A percentile compares a stretch with the other conserved stretches of the same genome.
Conservation (phyloP, 257 asterid species). For the Plantago major region DNA sequence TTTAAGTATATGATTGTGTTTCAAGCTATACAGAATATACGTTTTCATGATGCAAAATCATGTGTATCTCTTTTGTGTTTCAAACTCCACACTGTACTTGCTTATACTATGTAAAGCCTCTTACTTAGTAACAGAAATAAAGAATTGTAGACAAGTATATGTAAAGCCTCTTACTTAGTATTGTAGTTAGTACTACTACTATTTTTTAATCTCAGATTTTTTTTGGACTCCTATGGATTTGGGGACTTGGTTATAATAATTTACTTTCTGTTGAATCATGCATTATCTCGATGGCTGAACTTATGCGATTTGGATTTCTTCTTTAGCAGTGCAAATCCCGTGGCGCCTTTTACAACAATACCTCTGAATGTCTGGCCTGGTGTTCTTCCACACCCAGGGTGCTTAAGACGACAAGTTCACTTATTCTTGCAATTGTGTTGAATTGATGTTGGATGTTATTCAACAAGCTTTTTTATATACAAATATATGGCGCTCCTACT, state of each 20-base stretch:
- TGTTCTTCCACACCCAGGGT: constrained; percentile 45
- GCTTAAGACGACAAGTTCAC: constrained; percentile 13
- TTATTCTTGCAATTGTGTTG: constrained; percentile 8
- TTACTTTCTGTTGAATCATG: no score
- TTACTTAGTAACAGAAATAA: constrained; percentile 17
- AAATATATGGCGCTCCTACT: constrained; percentile 32
- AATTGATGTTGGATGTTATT: constrained; percentile 10
- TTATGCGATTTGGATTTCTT: constrained; percentile 5
- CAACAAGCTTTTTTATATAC: constrained; percentile 22
- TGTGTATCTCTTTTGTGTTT: no score
- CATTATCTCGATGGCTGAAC: constrained; percentile 1
- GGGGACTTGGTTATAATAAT: no score
- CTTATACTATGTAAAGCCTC: no score
- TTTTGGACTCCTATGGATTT: no score
- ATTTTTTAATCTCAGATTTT: no score
- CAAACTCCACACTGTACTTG: no score
- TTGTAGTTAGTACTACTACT: no score
- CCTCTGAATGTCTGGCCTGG: constrained; percentile 40
- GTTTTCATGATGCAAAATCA: no score
- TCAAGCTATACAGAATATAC: no score
- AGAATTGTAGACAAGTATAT: constrained; percentile 34
- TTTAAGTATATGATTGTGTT: no score
- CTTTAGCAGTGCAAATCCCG: constrained; percentile 35
- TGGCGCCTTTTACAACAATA: constrained; percentile 30
- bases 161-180: constrained; percentile 26